These are phyloP conservation scores for Podaxis sp. DNA, from an alignment of 768 basidiomycete genomes.

Conservation along the genomic window DNA sequence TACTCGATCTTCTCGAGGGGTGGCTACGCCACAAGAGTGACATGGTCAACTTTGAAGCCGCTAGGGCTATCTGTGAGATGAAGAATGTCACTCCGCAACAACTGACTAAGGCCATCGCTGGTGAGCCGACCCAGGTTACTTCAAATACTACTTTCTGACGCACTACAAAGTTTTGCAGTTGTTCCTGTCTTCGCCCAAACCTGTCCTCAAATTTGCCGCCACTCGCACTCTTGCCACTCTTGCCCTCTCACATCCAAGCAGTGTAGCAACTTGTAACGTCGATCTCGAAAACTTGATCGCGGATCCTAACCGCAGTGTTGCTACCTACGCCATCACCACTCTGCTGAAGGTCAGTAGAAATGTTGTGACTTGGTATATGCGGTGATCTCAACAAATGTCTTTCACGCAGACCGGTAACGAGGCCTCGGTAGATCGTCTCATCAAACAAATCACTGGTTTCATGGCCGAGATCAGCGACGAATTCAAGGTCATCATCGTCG, in stretches of 20 bases:
- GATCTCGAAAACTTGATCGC: slow-evolving; percentile 97
- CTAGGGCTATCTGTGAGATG: slow-evolving; percentile 97
- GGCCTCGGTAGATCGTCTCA: slow-evolving; percentile 96
- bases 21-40: slow-evolving; percentile 99
- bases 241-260: slow-evolving; percentile 80
- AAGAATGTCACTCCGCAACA: slow-evolving; percentile 76
- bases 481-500: slow-evolving; percentile 99
- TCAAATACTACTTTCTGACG: slow-evolving; percentile 3
- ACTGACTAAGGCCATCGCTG: slow-evolving; percentile 84
- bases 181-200: slow-evolving; percentile 93
- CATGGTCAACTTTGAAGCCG: slow-evolving; percentile 99
- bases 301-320: slow-evolving; percentile 92
- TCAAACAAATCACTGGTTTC: slow-evolving; percentile 99
- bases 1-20: slow-evolving; percentile 90
- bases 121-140: slow-evolving; percentile 42
- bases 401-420: slow-evolving; percentile 87
- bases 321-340: slow-evolving; percentile 98
- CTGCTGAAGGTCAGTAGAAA: slow-evolving; percentile 73
- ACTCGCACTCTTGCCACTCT: slow-evolving; percentile 92
- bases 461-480: slow-evolving; percentile 99
- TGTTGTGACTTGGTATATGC: neutral
- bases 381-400: neutral
- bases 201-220: slow-evolving; percentile 95
- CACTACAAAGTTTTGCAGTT: slow-evolving; percentile 79
- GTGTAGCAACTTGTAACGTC: slow-evolving; percentile 90